phyloP scores from a whole-genome alignment of 2,329 filamentous ascomycete species.

The Scytalidium lignicola region DNA sequence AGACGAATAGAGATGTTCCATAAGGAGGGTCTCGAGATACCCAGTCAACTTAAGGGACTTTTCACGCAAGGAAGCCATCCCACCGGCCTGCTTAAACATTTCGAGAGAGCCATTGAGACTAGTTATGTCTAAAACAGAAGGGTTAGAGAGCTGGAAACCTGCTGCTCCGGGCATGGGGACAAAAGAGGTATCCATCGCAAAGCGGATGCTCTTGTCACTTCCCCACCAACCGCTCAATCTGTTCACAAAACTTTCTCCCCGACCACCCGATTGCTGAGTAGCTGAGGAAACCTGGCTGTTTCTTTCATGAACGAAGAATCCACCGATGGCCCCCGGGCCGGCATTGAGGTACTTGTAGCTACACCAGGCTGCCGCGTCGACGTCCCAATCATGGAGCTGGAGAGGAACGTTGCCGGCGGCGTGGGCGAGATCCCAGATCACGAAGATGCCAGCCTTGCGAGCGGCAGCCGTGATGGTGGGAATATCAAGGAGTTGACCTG shows the following conservation, averaged over 20 bases:
- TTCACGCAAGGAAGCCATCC: constrained; percentile 55
- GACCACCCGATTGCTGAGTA: constrained; percentile 3
- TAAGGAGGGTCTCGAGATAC: constrained; percentile 60
- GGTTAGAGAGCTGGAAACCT: constrained; percentile 74
- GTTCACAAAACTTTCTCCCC: constrained; percentile 37
- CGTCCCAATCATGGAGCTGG: constrained; percentile 68
- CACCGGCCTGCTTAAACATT: constrained; percentile 61
- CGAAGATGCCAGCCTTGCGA: constrained; percentile 58
- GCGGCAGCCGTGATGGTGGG: constrained; percentile 66
- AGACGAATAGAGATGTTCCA: constrained; percentile 20
- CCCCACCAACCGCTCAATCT: constrained; percentile 80
- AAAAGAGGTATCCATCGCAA: constrained; percentile 73
- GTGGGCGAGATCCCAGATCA: constrained; percentile 79
- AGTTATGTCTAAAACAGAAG: constrained; percentile 68
- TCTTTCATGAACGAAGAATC: constrained; percentile 66
- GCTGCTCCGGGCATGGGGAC: constrained; percentile 66
- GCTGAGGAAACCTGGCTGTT: constrained; percentile 16
- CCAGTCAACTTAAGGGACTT: constrained; percentile 63
- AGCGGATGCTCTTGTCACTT: constrained; percentile 62
- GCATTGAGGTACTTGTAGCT: constrained; percentile 80
- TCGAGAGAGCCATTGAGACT: constrained; percentile 64
- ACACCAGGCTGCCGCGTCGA: constrained; percentile 76
- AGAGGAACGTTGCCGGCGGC: constrained; percentile 72
- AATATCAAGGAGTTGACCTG: constrained; percentile 73
- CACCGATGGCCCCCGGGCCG: constrained; percentile 69